phyloP scores from a whole-genome alignment of 305 asterid species.

The Fraxinus velutina region DNA sequence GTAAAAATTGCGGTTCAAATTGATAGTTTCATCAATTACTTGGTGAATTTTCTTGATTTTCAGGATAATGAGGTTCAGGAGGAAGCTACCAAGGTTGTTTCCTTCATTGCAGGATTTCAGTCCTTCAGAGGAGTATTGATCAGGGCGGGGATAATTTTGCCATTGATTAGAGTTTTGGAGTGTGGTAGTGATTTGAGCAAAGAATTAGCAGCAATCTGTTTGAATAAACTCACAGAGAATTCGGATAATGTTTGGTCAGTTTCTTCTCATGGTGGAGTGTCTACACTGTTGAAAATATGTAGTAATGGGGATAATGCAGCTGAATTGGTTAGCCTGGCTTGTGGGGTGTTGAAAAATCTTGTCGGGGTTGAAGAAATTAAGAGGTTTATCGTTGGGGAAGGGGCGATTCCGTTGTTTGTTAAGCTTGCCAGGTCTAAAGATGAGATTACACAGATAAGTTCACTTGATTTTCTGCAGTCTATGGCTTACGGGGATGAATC shows the following conservation, averaged over 20 bases:
- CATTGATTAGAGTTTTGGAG: slow-evolving; percentile 64
- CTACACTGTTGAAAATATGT: slow-evolving; percentile 74
- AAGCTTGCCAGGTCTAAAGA: slow-evolving; percentile 53
- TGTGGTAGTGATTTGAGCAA: slow-evolving; percentile 52
- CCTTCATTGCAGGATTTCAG: slow-evolving; percentile 49
- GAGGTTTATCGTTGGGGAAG: slow-evolving; percentile 80
- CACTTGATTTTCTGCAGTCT: slow-evolving; percentile 63
- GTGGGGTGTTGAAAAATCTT: slow-evolving; percentile 80
- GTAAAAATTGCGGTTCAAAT: slow-evolving; percentile 51
- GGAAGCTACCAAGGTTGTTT: slow-evolving; percentile 54
- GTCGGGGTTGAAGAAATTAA: slow-evolving; percentile 79
- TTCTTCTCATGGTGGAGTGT: slow-evolving; percentile 90
- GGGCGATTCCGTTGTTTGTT: slow-evolving; percentile 47
- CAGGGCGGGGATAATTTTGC: slow-evolving; percentile 55
- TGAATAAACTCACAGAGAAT: slow-evolving; percentile 73
- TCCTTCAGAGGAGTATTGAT: slow-evolving; percentile 37
- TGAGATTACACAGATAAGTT: slow-evolving; percentile 47
- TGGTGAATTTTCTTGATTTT: slow-evolving; percentile 65
- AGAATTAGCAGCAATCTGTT: slow-evolving; percentile 62
- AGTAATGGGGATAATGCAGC: slow-evolving; percentile 18
- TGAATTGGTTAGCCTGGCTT: slow-evolving; percentile 49
- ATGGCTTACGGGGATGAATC: slow-evolving; percentile 70
- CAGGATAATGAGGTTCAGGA: slow-evolving; percentile 52
- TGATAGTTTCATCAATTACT: slow-evolving; percentile 39
- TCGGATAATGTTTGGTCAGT: slow-evolving; percentile 88